Percentiles rank a stretch among this genome's conserved stretches.
These are phyloP conservation scores for Oenanthe javanica DNA, from an alignment of 140 eudicot genomes.

Conservation along the genomic window DNA sequence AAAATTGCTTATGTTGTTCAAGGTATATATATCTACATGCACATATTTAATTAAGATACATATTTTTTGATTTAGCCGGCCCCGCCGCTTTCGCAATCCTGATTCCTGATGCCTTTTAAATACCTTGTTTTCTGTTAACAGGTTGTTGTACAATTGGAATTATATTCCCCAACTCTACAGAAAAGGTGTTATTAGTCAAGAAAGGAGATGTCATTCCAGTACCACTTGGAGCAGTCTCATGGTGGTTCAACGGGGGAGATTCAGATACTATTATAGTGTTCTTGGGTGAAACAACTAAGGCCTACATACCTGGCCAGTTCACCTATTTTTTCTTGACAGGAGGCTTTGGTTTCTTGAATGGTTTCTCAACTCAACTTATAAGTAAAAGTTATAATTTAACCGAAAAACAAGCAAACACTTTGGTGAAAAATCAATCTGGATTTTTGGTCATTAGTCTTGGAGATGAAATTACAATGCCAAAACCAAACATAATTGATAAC, in stretches of 20 bases:
- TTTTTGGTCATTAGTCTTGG: not conserved
- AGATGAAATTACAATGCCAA: not conserved
- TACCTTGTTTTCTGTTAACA: not conserved
- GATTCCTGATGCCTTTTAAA: no score
- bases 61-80: no score
- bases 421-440: not conserved
- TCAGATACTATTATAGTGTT: not conserved
- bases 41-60: no score
- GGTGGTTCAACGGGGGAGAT: not conserved
- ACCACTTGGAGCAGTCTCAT: not conserved
- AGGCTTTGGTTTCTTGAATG: not conserved
- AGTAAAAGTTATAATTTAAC: not conserved
- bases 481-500: not conserved
- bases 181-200: not conserved
- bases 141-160: not conserved
- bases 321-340: conserved; percentile 1
- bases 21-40: not conserved
- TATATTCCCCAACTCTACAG: not conserved
- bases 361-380: not conserved
- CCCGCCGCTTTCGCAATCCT: no score
- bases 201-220: not conserved
- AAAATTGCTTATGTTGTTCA: not conserved
- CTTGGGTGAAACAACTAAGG: not conserved
- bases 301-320: not conserved
- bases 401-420: not conserved